A percentile compares a stretch with the other conserved stretches of the same genome.
phyloP scores from a whole-genome alignment of 1,284 basidiomycete genomes.

The Fomitopsis betulina region DNA sequence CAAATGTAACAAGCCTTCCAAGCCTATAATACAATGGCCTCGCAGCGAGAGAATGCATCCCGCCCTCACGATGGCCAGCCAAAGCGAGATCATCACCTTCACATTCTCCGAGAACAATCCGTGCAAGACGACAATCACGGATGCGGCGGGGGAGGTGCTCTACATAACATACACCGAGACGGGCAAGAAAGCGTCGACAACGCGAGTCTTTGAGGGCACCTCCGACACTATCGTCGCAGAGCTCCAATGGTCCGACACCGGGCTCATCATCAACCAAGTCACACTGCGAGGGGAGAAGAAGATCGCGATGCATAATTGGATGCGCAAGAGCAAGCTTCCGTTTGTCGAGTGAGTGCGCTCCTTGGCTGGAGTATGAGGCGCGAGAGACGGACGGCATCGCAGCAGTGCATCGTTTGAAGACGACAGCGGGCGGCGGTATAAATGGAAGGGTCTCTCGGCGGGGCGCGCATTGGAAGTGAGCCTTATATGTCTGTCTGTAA shows the following conservation, averaged over 20 bases:
- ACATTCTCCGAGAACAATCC: slow-evolving; percentile 38
- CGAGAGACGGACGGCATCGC: neutral
- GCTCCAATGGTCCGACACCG: slow-evolving; percentile 20
- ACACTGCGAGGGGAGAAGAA: slow-evolving; percentile 15
- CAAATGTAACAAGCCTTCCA: too few relatives aligned
- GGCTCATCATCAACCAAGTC: slow-evolving; percentile 19
- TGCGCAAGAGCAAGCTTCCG: slow-evolving; percentile 38
- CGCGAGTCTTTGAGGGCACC: slow-evolving; percentile 27
- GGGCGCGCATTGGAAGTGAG: slow-evolving; percentile 34
- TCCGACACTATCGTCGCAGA: slow-evolving; percentile 20
- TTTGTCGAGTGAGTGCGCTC: slow-evolving; percentile 33
- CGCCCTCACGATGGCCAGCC: neutral
- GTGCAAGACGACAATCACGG: slow-evolving; percentile 35
- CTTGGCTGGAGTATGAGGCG: neutral
- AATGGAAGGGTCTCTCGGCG: slow-evolving; percentile 36
- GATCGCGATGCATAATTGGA: slow-evolving; percentile 30
- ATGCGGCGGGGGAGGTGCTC: slow-evolving; percentile 29
- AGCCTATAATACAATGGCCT: too few relatives aligned
- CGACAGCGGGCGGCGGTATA: slow-evolving; percentile 29
- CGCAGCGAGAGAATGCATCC: too few relatives aligned
- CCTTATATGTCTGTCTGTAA: neutral
- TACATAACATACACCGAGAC: slow-evolving; percentile 37
- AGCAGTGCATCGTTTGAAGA: slow-evolving; percentile 36
- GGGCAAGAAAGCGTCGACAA: slow-evolving; percentile 25
- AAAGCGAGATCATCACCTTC: slow-evolving; percentile 20